A percentile compares a stretch with the other conserved stretches of the same genome.
Evolutionary conservation across 78 protist species (phyloP).

Genomic region (Dictyostelium firmibasis): DNA sequence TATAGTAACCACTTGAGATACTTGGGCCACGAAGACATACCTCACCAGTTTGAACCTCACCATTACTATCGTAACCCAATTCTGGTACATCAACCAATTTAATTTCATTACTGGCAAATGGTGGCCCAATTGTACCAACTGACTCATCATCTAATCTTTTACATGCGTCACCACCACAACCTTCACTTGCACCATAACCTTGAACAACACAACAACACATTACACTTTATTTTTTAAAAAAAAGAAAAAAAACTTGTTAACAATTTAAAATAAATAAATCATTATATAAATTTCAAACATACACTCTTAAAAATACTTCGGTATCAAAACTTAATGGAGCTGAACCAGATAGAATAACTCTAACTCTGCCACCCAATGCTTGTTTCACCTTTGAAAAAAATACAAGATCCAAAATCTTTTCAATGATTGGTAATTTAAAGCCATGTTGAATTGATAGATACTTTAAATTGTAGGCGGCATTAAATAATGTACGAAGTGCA

Average conservation of each 20-base stretch:
- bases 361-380: slow-evolving; percentile 93
- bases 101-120: slow-evolving; percentile 71
- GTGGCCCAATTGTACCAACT: slow-evolving; percentile 65
- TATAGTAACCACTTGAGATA: slow-evolving; percentile 92
- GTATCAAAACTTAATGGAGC: slow-evolving; percentile 91
- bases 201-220: slow-evolving; percentile 18
- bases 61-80: slow-evolving; percentile 72
- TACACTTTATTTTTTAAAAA: background rate
- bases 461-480: background rate
- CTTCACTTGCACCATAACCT: slow-evolving; percentile 96
- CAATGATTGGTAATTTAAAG: slow-evolving; percentile 44
- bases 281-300: no score
- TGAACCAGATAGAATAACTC: slow-evolving; percentile 88
- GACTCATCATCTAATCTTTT: slow-evolving; percentile 37
- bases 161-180: slow-evolving; percentile 82
- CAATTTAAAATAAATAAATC: no score
- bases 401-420: background rate
- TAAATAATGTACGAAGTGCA: background rate
- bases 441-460: background rate
- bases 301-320: slow-evolving; percentile 76
- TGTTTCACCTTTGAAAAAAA: slow-evolving; percentile 76
- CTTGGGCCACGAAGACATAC: slow-evolving; percentile 95
- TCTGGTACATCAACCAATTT: slow-evolving; percentile 91
- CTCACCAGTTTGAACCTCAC: slow-evolving; percentile 87
- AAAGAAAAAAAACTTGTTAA: no score